phyloP scores from a whole-genome alignment of 2,329 filamentous ascomycete species.

The Salinomyces thailandicus region DNA sequence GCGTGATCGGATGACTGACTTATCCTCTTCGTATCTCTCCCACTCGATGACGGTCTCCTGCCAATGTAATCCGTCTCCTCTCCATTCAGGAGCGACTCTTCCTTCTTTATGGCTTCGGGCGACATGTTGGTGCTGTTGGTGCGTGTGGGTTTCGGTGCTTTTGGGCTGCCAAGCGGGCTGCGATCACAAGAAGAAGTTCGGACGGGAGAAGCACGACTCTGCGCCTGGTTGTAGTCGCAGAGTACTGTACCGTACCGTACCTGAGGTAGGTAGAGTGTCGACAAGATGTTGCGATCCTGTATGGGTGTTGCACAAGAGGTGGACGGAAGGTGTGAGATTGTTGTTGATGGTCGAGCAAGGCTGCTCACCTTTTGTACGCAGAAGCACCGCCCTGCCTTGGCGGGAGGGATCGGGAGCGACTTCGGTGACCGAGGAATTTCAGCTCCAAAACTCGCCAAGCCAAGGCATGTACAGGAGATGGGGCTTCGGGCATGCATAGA shows the following conservation, averaged over 20 bases:
- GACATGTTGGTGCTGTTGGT: conserved; percentile 1
- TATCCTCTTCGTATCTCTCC: conserved; percentile 25
- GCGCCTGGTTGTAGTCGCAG: conserved; percentile 22
- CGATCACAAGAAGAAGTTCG: not conserved
- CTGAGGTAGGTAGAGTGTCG: not conserved
- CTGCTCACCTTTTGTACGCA: too few species aligned
- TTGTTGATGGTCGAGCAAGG: too few species aligned
- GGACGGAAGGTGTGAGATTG: not conserved
- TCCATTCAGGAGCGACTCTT: conserved; percentile 19
- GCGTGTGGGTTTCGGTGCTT: not conserved
- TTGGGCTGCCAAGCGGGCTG: not conserved
- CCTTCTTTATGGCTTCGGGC: conserved; percentile 13
- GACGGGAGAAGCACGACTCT: not conserved
- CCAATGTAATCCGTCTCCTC: conserved; percentile 21
- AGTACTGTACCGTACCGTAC: not conserved
- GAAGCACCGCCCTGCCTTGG: too few species aligned
- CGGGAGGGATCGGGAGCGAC: too few species aligned
- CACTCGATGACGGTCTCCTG: conserved; percentile 21
- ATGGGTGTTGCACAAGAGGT: not conserved
- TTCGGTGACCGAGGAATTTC: too few species aligned
- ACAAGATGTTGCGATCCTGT: conserved; percentile 6
- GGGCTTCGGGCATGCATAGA: too few species aligned
- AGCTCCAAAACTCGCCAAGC: too few species aligned
- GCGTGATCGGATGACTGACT: conserved; percentile 22
- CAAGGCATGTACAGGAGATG: too few species aligned